Conservation (phyloP, 108 stramenopile species). For the Nannochloropsis salina region DNA sequence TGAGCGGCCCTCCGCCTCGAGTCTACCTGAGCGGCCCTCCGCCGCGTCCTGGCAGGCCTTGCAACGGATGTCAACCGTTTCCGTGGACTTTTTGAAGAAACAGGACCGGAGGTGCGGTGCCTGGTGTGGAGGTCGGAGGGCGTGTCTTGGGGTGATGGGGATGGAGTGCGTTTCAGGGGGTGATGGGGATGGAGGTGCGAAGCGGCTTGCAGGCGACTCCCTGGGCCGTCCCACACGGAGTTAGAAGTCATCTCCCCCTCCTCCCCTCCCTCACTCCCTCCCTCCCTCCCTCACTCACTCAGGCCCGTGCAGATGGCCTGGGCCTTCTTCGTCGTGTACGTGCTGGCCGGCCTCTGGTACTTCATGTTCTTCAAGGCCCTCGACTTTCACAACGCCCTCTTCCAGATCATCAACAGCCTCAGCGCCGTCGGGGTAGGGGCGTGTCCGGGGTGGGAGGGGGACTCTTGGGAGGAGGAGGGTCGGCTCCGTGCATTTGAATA, state of each 20-base stretch:
- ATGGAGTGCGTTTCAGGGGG: too few relatives aligned
- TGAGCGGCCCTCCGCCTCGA: background rate
- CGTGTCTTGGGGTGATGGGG: too few relatives aligned
- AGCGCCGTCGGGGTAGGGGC: background rate
- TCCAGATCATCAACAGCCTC: slow-evolving; percentile 9
- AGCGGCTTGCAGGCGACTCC: too few relatives aligned
- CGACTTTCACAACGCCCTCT: background rate
- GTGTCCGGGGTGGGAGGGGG: too few relatives aligned
- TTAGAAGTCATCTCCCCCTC: too few relatives aligned
- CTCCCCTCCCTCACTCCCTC: background rate
- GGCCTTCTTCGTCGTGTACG: slow-evolving; percentile 12
- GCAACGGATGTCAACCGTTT: background rate
- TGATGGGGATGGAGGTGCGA: too few relatives aligned
- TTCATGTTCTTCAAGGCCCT: background rate
- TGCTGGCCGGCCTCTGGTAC: background rate
- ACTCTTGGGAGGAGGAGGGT: too few relatives aligned
- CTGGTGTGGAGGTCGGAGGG: too few relatives aligned
- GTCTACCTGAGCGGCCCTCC: background rate
- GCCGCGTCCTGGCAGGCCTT: background rate
- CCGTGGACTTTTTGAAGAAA: background rate
- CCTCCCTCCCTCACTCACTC: background rate
- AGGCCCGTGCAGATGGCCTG: background rate
- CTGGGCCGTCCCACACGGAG: too few relatives aligned
- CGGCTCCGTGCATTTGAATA: too few relatives aligned
- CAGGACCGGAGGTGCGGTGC: background rate